These are phyloP conservation scores for Hyaloscypha finlandica DNA, from an alignment of 495 filamentous ascomycete species.

Conservation along the genomic window DNA sequence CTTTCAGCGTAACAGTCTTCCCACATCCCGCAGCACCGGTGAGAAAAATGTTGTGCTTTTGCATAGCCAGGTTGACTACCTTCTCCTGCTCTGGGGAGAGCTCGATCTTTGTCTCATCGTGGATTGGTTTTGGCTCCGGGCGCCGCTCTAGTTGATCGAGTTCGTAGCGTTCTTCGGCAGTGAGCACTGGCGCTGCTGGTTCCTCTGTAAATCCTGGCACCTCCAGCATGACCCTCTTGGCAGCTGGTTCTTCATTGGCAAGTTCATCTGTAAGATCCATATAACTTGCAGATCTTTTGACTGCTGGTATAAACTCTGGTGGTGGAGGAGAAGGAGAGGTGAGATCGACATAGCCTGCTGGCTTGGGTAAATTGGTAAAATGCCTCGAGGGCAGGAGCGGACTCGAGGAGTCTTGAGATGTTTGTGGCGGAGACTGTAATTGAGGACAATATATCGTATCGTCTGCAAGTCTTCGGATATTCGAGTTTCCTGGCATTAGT, in stretches of 20 bases:
- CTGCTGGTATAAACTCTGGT: not conserved
- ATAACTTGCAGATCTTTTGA: not conserved
- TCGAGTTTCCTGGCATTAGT: not conserved
- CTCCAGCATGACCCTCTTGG: not conserved
- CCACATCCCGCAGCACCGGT: constrained; percentile 63
- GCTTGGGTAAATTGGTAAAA: not conserved
- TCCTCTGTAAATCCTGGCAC: not conserved
- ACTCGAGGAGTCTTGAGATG: not conserved
- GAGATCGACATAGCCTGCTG: not conserved
- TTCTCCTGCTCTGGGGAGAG: constrained; percentile 44
- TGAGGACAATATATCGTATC: not conserved
- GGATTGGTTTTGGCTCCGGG: not conserved
- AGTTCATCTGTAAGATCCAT: not conserved
- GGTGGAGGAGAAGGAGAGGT: not conserved
- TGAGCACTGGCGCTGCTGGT: not conserved
- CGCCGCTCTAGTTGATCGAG: not conserved
- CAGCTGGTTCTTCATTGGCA: not conserved
- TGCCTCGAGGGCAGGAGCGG: not conserved
- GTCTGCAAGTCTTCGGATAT: not conserved
- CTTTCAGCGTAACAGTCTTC: constrained; percentile 55
- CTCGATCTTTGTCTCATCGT: not conserved
- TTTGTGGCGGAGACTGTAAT: not conserved
- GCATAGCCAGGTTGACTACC: constrained; percentile 50
- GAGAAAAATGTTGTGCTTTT: constrained; percentile 59
- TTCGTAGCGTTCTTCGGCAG: not conserved